These are phyloP conservation scores for Sordariomycetes sp. DNA, from an alignment of 2,329 filamentous ascomycete genomes.

Conservation along the genomic window DNA sequence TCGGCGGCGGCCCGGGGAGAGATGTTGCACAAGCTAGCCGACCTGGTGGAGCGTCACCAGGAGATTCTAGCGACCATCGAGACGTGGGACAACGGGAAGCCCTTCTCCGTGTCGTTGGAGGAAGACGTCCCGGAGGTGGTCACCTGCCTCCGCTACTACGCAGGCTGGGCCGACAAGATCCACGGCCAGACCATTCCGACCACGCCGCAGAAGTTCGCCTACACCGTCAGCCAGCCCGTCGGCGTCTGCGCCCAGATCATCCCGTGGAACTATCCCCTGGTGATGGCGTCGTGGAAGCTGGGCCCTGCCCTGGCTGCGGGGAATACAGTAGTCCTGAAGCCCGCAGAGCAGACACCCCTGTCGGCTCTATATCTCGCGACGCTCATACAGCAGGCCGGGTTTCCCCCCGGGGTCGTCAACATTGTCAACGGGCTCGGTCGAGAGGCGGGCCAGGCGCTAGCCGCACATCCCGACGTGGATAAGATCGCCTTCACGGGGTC, in stretches of 20 bases:
- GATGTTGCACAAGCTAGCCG: conserved; percentile 65
- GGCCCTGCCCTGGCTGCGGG: conserved; percentile 62
- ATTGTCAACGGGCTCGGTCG: conserved; percentile 70
- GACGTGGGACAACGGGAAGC: conserved; percentile 82
- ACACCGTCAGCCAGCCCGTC: conserved; percentile 69
- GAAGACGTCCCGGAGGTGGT: conserved; percentile 61
- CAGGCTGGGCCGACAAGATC: conserved; percentile 87
- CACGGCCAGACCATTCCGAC: conserved; percentile 79
- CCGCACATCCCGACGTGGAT: conserved; percentile 70
- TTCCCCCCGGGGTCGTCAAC: conserved; percentile 70
- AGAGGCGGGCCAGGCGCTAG: conserved; percentile 65
- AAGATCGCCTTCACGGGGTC: conserved; percentile 83
- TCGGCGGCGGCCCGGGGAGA: conserved; percentile 64
- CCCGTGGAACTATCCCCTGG: conserved; percentile 78
- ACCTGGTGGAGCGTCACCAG: conserved; percentile 67
- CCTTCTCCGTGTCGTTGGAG: conserved; percentile 62
- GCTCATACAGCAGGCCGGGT: conserved; percentile 65
- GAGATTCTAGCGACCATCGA: conserved; percentile 73
- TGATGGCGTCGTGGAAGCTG: conserved; percentile 79
- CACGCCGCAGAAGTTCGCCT: conserved; percentile 68
- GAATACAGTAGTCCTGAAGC: conserved; percentile 65
- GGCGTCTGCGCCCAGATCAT: conserved; percentile 83
- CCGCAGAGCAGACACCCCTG: conserved; percentile 66
- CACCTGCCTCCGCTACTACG: conserved; percentile 62
- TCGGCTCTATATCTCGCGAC: conserved; percentile 54